A percentile compares a stretch with the other conserved stretches of the same genome.
phyloP scores from a whole-genome alignment of 805 yeast species.

The Yarrowia sp. region DNA sequence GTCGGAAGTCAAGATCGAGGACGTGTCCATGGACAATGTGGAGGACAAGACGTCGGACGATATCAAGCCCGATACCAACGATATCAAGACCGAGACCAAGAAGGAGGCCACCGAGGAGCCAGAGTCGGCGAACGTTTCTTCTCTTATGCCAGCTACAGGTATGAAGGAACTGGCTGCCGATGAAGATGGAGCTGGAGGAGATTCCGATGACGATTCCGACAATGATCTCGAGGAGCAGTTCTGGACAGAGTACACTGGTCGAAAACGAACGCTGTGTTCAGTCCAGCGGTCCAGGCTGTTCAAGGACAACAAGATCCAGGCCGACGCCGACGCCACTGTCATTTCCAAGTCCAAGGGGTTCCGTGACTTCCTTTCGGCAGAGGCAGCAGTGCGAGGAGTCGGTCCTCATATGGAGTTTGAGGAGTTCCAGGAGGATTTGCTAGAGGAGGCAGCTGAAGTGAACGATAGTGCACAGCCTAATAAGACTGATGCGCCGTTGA shows the following conservation, averaged over 20 bases:
- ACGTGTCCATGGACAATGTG: conserved; percentile 20
- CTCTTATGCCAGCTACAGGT: neutral
- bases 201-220: conserved; percentile 46
- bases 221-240: conserved; percentile 76
- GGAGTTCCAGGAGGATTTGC: conserved; percentile 42
- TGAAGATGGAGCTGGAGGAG: conserved; percentile 28
- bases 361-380: conserved; percentile 40
- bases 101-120: conserved; percentile 11
- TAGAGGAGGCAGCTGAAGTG: conserved; percentile 38
- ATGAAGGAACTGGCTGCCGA: conserved; percentile 6
- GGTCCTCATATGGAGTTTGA: conserved; percentile 42
- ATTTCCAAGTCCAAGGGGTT: conserved; percentile 19
- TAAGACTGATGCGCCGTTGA: conserved; percentile 7
- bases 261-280: conserved; percentile 77
- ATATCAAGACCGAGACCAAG: neutral
- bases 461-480: neutral
- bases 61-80: neutral
- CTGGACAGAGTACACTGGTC: conserved; percentile 86
- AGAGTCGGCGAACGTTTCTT: neutral
- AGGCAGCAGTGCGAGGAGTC: conserved; percentile 28
- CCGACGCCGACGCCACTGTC: conserved; percentile 66
- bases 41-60: neutral
- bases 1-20: conserved; percentile 15
- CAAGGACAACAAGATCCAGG: conserved; percentile 62
- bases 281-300: conserved; percentile 71